Conservation (phyloP, 2,329 filamentous ascomycete genomes). For the Hirsutella thompsonii region DNA sequence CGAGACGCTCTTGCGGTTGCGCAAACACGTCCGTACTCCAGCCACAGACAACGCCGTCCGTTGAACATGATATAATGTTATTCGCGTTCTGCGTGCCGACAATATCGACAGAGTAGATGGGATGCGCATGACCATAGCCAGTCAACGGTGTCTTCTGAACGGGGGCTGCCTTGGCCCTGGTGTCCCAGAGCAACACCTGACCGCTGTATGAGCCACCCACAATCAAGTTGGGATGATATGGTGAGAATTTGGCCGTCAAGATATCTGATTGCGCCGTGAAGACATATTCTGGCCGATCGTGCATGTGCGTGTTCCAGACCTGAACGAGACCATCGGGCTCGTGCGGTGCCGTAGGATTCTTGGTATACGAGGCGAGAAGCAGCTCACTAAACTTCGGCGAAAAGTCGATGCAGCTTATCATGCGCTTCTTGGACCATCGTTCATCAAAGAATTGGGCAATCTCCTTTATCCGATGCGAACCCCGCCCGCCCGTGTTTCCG, state of each 20-base stretch:
- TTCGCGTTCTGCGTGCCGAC: constrained; percentile 98
- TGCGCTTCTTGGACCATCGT: constrained; percentile 92
- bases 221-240: constrained; percentile 92
- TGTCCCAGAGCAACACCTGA: constrained; percentile 95
- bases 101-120: constrained; percentile 89
- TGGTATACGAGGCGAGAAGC: constrained; percentile 88
- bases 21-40: constrained; percentile 98
- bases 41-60: constrained; percentile 89
- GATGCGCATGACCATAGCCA: constrained; percentile 89
- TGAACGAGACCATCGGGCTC: constrained; percentile 89
- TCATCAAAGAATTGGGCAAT: constrained; percentile 90
- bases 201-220: constrained; percentile 94
- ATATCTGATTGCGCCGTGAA: constrained; percentile 96
- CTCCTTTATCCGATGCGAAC: constrained; percentile 68
- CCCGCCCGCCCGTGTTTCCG: constrained; percentile 57
- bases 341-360: constrained; percentile 88
- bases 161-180: constrained; percentile 73
- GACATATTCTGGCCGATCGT: constrained; percentile 87
- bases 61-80: constrained; percentile 95
- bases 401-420: constrained; percentile 92
- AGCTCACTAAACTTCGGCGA: constrained; percentile 92
- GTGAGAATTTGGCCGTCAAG: constrained; percentile 92
- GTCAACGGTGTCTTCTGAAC: constrained; percentile 95
- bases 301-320: constrained; percentile 93
- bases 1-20: constrained; percentile 87